Conservation (phyloP, 1,284 basidiomycete genomes). For the Naganishia liquefaciens region DNA sequence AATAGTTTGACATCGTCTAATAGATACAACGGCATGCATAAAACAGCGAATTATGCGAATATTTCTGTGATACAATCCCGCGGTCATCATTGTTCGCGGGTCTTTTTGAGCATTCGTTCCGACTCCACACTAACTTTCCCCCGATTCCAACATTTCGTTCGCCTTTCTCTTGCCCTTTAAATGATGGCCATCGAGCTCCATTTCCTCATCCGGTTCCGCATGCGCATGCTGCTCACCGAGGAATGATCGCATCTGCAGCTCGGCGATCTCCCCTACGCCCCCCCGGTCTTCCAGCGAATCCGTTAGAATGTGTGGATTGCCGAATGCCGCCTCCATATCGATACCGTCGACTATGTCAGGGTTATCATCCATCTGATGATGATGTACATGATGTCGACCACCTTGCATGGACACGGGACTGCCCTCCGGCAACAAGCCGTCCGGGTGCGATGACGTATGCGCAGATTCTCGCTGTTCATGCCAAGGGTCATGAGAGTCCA, state of each 20-base stretch:
- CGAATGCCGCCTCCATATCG: slow-evolving; percentile 27
- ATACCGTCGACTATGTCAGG: slow-evolving; percentile 24
- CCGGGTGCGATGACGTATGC: not conserved
- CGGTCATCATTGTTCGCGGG: not conserved
- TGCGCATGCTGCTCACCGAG: slow-evolving; percentile 3
- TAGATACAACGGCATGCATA: too few relatives aligned
- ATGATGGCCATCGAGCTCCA: not conserved
- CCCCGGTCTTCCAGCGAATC: slow-evolving; percentile 9
- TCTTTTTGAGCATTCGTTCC: slow-evolving; percentile 5
- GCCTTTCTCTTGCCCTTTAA: slow-evolving; percentile 16
- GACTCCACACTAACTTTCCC: not conserved
- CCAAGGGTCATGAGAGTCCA: slow-evolving; percentile 12
- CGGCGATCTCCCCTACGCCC: slow-evolving; percentile 14
- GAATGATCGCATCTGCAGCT: slow-evolving; percentile 14
- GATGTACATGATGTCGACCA: slow-evolving; percentile 2
- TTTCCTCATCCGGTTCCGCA: not conserved
- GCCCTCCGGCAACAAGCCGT: not conserved
- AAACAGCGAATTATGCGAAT: too few relatives aligned
- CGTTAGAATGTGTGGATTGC: slow-evolving; percentile 12
- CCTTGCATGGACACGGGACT: not conserved
- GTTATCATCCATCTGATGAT: slow-evolving; percentile 17
- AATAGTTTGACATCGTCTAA: too few relatives aligned
- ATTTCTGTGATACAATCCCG: too few relatives aligned
- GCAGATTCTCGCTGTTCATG: slow-evolving; percentile 9
- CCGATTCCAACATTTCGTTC: not conserved